Evolutionary conservation across 140 eudicot genomes (phyloP), one percentile per base, ranked within the genome.

Genomic region (Bidens hawaiensis): DNA sequence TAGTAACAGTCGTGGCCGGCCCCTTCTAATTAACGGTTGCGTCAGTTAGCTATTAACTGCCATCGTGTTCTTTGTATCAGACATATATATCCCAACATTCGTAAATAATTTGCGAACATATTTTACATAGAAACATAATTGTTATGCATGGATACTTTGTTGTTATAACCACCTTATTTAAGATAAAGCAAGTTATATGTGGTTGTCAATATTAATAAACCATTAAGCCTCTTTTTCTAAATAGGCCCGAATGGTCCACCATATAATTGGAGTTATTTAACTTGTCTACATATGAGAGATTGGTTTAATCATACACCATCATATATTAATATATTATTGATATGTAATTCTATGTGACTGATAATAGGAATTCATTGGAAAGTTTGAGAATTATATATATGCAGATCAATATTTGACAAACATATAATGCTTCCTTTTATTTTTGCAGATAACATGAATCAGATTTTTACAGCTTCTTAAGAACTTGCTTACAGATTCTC

Each of bases 241-340:
- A 36, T 56, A 43, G 43, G 23, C 34, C 72, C 69, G 80, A 22
- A 34, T 74, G 90, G 86, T 83, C 90, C 82, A 74, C 43, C 19
- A 26, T 64, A 64, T 54, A 10, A 57, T 64, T 72, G 66, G 54
- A 53, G 42, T 52, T 47, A n/a, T 70, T 15, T 75, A 40, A 52
- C 75, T 60, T 72, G 30, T 19, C 70, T 56, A 62, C 9, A 67
- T 74, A 38, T 36, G 12, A 69, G 68, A 66, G 69, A 56, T 65
- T 72, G 67, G 54, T 57, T 73, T 57, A 24, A 73, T 56, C 72
- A 72, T 42, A 45, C 26, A 50, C 54, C 26, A 49, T 33, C 60
- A 36, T 52, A 26, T 57, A 68, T 42, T 76, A 75, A 36, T 52
- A 26, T 57, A 68, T 42, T 76, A 75, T 63, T 62, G 70, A 79